Evolutionary conservation across 2,329 filamentous ascomycete genomes (phyloP).

Genomic region (Aureobasidium leucospermi): DNA sequence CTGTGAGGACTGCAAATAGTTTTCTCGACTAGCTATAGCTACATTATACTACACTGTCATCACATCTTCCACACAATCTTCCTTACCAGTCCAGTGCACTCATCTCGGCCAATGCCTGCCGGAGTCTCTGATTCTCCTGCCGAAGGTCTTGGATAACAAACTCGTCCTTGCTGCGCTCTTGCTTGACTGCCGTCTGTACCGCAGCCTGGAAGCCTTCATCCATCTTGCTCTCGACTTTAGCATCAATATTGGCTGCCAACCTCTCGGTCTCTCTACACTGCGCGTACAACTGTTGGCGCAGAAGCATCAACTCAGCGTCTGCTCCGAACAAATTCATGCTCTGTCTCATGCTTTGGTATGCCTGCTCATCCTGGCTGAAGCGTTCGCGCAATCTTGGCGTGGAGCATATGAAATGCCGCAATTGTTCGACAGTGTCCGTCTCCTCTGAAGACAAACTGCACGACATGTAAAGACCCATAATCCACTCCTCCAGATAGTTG

Average conservation of each 20-base stretch:
- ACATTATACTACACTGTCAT: not conserved
- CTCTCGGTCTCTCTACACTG: slow-evolving; percentile 17
- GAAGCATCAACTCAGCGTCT: slow-evolving; percentile 16
- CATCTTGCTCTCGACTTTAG: not conserved
- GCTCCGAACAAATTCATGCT: not conserved
- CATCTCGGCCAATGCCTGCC: not conserved
- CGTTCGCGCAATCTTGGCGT: not conserved
- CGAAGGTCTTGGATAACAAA: slow-evolving; percentile 16
- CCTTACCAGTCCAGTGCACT: not conserved
- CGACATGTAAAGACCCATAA: not conserved
- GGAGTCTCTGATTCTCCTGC: slow-evolving; percentile 15
- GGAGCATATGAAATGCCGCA: not conserved
- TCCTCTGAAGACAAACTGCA: not conserved
- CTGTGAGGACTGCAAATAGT: slow-evolving; percentile 13
- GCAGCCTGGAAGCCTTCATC: slow-evolving; percentile 14
- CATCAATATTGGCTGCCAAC: not conserved
- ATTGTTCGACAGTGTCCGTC: not conserved
- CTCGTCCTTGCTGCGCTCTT: slow-evolving; percentile 20
- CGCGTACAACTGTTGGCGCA: slow-evolving; percentile 18
- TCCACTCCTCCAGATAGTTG: slow-evolving; percentile 15
- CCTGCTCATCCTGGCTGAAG: not conserved
- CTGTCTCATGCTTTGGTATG: not conserved
- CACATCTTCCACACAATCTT: not conserved
- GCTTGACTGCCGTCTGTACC: slow-evolving; percentile 20
- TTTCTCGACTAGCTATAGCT: not conserved